These are phyloP conservation scores for Aquilaria sinensis DNA, from an alignment of 345 rosid genomes.

Conservation along the genomic window DNA sequence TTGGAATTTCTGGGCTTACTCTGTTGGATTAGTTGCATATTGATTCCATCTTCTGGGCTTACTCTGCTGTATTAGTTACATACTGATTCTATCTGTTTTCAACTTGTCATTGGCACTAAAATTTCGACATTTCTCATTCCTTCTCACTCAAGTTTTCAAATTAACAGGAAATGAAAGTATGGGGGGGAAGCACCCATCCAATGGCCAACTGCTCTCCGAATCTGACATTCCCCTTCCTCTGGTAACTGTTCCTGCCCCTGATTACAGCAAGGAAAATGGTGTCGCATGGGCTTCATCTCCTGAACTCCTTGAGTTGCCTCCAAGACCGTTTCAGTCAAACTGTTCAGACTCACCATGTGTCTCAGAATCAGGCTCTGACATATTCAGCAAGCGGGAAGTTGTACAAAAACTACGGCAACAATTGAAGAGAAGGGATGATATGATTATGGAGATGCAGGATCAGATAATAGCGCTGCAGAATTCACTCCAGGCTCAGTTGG, in stretches of 20 bases:
- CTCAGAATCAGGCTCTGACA: slow-evolving; percentile 94
- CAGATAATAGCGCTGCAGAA: slow-evolving; percentile 71
- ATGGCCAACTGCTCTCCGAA: slow-evolving; percentile 41
- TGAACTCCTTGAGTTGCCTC: slow-evolving; percentile 73
- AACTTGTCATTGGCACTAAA: too few species aligned
- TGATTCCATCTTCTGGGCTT: too few species aligned
- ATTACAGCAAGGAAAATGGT: slow-evolving; percentile 62
- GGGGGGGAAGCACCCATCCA: slow-evolving; percentile 31
- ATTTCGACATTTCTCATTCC: not conserved
- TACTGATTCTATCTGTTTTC: not conserved
- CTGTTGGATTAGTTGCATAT: not conserved
- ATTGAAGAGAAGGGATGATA: slow-evolving; percentile 88
- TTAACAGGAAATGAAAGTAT: slow-evolving; percentile 49
- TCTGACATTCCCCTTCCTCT: slow-evolving; percentile 61
- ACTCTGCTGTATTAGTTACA: not conserved
- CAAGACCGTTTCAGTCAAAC: slow-evolving; percentile 66
- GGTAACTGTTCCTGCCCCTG: slow-evolving; percentile 60
- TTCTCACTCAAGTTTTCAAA: slow-evolving; percentile 15
- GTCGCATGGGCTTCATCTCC: slow-evolving; percentile 74
- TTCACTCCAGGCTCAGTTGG: slow-evolving; percentile 54
- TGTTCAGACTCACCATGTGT: slow-evolving; percentile 96
- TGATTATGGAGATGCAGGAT: slow-evolving; percentile 97
- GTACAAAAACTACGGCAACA: slow-evolving; percentile 93
- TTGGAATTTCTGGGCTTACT: not conserved
- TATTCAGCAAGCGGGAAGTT: slow-evolving; percentile 87